Evolutionary conservation across 2,329 filamentous ascomycete species (phyloP).

Genomic region (Hawksworthiomyces lignivorus): DNA sequence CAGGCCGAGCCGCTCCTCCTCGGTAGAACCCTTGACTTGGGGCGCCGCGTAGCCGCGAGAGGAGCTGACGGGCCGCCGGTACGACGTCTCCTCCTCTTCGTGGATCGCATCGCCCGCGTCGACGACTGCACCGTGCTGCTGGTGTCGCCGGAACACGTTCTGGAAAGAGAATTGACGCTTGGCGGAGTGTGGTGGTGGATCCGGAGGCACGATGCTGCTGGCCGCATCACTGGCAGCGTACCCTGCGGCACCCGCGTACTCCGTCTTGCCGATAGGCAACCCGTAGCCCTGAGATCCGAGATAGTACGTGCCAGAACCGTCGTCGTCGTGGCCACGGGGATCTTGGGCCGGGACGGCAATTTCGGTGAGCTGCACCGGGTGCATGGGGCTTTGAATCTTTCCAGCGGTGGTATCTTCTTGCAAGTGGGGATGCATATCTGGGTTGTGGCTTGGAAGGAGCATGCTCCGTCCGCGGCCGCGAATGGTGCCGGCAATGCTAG

Average conservation of each 20-base stretch:
- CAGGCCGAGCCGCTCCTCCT: conserved; percentile 75
- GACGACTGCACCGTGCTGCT: conserved; percentile 19
- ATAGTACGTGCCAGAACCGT: conserved; percentile 26
- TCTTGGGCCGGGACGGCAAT: conserved; percentile 46
- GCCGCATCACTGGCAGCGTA: conserved; percentile 30
- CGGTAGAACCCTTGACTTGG: conserved; percentile 51
- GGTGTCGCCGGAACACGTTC: conserved; percentile 63
- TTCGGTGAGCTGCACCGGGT: conserved; percentile 55
- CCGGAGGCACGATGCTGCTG: conserved; percentile 40
- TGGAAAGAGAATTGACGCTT: conserved; percentile 87
- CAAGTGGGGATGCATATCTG: conserved; percentile 21
- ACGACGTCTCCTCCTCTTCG: conserved; percentile 9
- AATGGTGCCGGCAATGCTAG: conserved; percentile 51
- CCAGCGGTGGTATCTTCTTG: background rate
- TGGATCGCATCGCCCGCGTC: conserved; percentile 14
- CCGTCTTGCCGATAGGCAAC: conserved; percentile 36
- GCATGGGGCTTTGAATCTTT: conserved; percentile 46
- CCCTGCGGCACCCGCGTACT: conserved; percentile 37
- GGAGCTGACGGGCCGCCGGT: conserved; percentile 11
- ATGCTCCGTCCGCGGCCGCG: conserved; percentile 36
- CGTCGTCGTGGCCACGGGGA: conserved; percentile 23
- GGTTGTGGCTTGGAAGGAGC: conserved; percentile 28
- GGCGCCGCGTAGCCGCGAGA: conserved; percentile 32
- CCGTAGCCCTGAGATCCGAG: conserved; percentile 40
- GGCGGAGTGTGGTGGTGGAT: conserved; percentile 54